Evolutionary conservation across 2,329 filamentous ascomycete genomes (phyloP).

Genomic region (Seiridium unicorne): DNA sequence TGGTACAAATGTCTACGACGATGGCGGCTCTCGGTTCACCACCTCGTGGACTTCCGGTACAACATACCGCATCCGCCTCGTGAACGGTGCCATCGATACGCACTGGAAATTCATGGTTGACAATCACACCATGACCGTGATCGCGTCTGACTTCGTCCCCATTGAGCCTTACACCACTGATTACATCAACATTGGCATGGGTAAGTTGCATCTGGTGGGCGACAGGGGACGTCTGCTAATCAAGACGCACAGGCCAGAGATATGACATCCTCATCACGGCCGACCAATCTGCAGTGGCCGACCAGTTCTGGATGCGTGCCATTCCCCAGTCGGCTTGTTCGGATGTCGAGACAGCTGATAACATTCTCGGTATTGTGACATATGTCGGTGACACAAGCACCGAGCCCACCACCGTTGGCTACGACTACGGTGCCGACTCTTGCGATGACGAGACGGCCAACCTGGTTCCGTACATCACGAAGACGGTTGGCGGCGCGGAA

Average conservation of each 20-base stretch:
- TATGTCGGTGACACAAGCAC: constrained; percentile 29
- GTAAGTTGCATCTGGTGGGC: neutral
- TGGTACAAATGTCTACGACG: constrained; percentile 28
- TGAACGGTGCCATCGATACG: constrained; percentile 40
- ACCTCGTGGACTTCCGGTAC: constrained; percentile 38
- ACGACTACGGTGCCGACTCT: constrained; percentile 14
- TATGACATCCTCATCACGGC: constrained; percentile 12
- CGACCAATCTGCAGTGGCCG: constrained; percentile 14
- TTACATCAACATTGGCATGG: constrained; percentile 40
- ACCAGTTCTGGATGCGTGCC: constrained; percentile 45
- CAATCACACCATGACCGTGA: constrained; percentile 52
- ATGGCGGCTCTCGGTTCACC: constrained; percentile 31
- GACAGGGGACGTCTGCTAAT: neutral
- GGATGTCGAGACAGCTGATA: constrained; percentile 13
- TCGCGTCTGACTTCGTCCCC: constrained; percentile 53
- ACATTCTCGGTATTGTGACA: constrained; percentile 27
- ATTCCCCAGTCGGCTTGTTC: constrained; percentile 36
- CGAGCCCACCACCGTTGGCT: constrained; percentile 13
- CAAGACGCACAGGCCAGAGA: constrained; percentile 20
- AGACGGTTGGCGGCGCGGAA: constrained; percentile 26
- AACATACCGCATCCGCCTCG: constrained; percentile 43
- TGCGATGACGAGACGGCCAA: constrained; percentile 33
- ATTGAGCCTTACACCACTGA: constrained; percentile 49
- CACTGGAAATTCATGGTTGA: constrained; percentile 46
- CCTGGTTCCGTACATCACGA: constrained; percentile 33